phyloP scores from a whole-genome alignment of 169 alveolate genomes.

The Babesia gibsoni region DNA sequence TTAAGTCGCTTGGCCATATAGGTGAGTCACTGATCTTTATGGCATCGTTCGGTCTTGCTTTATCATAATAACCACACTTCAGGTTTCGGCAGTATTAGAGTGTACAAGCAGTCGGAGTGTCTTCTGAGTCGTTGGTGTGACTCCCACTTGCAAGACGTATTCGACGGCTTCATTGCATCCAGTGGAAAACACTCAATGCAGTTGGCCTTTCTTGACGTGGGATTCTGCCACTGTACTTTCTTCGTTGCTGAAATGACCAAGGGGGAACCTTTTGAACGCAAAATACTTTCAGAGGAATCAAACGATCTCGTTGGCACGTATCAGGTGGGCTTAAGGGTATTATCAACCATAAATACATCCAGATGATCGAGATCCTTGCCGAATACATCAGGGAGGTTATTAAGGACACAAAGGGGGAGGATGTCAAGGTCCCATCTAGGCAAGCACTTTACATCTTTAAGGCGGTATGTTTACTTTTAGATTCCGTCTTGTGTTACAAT shows the following conservation, averaged over 20 bases:
- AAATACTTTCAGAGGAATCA: conserved; percentile 40
- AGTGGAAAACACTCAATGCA: conserved; percentile 10
- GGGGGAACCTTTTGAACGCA: conserved; percentile 1
- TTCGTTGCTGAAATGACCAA: conserved; percentile 44
- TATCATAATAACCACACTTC: not conserved
- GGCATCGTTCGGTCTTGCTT: too few relatives aligned
- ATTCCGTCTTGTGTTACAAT: too few relatives aligned
- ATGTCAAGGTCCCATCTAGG: conserved; percentile 26
- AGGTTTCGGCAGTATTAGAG: conserved; percentile 15
- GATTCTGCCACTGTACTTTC: conserved; percentile 52
- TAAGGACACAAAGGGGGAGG: not conserved
- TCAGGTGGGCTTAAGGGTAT: not conserved
- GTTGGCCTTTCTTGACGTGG: conserved; percentile 61
- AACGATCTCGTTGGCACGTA: conserved; percentile 50
- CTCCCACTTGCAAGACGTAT: conserved; percentile 55
- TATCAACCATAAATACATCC: not conserved
- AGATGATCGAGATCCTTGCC: conserved; percentile 35
- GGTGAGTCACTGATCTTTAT: conserved; percentile 32
- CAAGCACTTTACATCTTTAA: conserved; percentile 44
- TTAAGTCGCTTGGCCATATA: conserved; percentile 6
- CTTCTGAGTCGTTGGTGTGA: conserved; percentile 45
- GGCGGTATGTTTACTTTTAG: too few relatives aligned
- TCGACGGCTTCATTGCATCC: conserved; percentile 1
- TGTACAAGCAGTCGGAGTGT: conserved; percentile 54
- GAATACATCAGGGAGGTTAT: conserved; percentile 15